Percentiles rank a stretch among this genome's conserved stretches.
Evolutionary conservation across 2,329 filamentous ascomycete species (phyloP).

Genomic region (Clarireedia homoeocarpa): DNA sequence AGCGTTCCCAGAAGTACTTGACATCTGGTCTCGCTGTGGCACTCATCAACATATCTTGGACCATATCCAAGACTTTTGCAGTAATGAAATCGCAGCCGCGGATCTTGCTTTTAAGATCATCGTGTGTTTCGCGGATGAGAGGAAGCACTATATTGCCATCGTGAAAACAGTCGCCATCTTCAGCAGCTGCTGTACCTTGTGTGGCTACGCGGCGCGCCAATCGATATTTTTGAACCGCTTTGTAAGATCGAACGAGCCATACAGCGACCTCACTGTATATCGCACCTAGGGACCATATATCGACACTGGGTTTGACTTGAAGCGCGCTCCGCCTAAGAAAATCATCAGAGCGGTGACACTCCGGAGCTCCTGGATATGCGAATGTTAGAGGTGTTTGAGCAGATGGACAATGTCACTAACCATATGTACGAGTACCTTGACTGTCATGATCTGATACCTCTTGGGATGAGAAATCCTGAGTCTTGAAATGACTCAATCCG

Average conservation of each 20-base stretch:
- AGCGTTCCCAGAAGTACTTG: background rate
- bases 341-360: constrained; percentile 20
- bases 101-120: constrained; percentile 5
- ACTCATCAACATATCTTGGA: constrained; percentile 11
- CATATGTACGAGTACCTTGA: constrained; percentile 14
- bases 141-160: constrained; percentile 23
- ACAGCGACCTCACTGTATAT: constrained; percentile 28
- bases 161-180: constrained; percentile 27
- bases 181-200: constrained; percentile 8
- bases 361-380: constrained; percentile 26
- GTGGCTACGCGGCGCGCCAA: constrained; percentile 16
- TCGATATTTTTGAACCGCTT: constrained; percentile 23
- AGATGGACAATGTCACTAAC: constrained; percentile 6
- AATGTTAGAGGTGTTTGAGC: constrained; percentile 2
- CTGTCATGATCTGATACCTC: constrained; percentile 2
- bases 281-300: constrained; percentile 31
- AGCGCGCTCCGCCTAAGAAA: constrained; percentile 3
- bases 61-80: constrained; percentile 8
- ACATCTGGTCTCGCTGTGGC: constrained; percentile 7
- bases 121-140: constrained; percentile 20
- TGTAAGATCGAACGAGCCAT: constrained; percentile 24
- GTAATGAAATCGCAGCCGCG: constrained; percentile 13
- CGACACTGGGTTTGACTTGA: constrained; percentile 16
- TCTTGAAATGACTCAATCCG: constrained; percentile 17
- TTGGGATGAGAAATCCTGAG: background rate